Conservation (phyloP, 495 filamentous ascomycete species). For the Recurvomyces mirabilis region DNA sequence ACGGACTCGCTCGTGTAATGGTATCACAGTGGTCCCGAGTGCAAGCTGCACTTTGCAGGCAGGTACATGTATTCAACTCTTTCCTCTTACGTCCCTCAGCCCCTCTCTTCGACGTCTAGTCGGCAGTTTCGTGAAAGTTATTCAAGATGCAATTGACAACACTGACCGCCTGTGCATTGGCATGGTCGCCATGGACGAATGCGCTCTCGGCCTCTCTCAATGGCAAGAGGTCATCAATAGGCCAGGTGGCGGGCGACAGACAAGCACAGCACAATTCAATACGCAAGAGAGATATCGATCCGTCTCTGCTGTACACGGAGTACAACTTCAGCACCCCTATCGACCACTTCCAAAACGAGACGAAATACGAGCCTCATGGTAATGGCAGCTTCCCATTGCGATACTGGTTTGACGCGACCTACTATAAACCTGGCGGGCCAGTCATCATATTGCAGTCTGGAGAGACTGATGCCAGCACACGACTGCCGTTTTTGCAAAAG, state of each 20-base stretch:
- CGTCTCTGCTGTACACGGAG: slow-evolving; percentile 39
- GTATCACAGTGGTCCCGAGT: too few relatives aligned
- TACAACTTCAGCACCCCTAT: slow-evolving; percentile 56
- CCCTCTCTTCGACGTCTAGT: too few relatives aligned
- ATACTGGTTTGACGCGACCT: slow-evolving; percentile 62
- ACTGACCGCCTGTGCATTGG: too few relatives aligned
- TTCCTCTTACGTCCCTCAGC: too few relatives aligned
- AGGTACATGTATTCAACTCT: too few relatives aligned
- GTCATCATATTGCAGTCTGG: slow-evolving; percentile 60
- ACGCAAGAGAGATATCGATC: slow-evolving; percentile 27
- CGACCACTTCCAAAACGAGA: slow-evolving; percentile 66
- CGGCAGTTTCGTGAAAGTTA: too few relatives aligned
- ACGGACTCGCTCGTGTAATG: too few relatives aligned
- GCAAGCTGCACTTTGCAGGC: too few relatives aligned
- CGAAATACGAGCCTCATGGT: slow-evolving; percentile 56
- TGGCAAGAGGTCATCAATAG: background rate
- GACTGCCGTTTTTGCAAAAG: slow-evolving; percentile 56
- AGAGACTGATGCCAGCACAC: slow-evolving; percentile 45
- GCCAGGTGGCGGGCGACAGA: background rate
- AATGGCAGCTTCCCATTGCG: slow-evolving; percentile 43
- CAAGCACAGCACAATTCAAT: background rate
- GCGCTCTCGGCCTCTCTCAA: slow-evolving; percentile 3
- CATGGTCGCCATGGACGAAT: too few relatives aligned
- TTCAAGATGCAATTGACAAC: too few relatives aligned
- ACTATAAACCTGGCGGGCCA: slow-evolving; percentile 58